Evolutionary conservation across 441 rosid genomes (phyloP), one percentile per base, ranked within the genome.

Genomic region (Omphalea diandra): DNA sequence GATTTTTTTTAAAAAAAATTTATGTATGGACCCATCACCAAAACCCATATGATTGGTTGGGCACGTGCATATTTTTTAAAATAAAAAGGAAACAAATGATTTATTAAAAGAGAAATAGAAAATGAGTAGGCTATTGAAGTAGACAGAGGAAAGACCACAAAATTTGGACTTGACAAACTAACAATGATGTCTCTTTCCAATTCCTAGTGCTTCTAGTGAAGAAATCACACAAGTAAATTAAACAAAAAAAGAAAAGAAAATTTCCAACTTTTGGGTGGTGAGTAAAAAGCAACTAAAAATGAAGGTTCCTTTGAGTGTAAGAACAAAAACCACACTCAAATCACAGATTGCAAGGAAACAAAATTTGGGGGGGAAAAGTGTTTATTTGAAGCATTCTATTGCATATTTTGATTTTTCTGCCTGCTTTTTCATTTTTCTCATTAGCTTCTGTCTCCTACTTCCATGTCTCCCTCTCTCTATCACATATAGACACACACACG

Each of bases 81-180:
- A 15, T 22, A 8, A 20, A 49, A 49, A n/a, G 3, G 7, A 49
- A 49, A 52, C n/a, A 29, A 40, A 14, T 15, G 54, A 40, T 9
- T 44, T 12, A 41, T 31, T 38, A 14, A 20, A 73, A 65, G 65
- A 64, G 63, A 68, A 56, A 63, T 62, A 40, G 33, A n/a, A n/a
- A n/a, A 69, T 63, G 80, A 32, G 47, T 62, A n/a, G 58, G 71
- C 31, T 22, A 26, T 10, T 70, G 75, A 69, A 38, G 69, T 65
- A 35, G 83, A 75, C 83, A 77, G 58, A 77, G 79, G 83, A 80
- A 80, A 77, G 68, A 35, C 75, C 70, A 55, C 58, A 63, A 75
- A 64, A 68, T 71, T 74, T 49, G 76, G 76, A 9, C 49, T 36
- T 40, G 73, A 63, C 80, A 50, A 72, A 41, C 47, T 63, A 63